Percentiles rank a stretch among this genome's conserved stretches.
Evolutionary conservation across 371 early-diverging fungal genomes (phyloP).

Genomic region (Apophysomyces trapeziformis): DNA sequence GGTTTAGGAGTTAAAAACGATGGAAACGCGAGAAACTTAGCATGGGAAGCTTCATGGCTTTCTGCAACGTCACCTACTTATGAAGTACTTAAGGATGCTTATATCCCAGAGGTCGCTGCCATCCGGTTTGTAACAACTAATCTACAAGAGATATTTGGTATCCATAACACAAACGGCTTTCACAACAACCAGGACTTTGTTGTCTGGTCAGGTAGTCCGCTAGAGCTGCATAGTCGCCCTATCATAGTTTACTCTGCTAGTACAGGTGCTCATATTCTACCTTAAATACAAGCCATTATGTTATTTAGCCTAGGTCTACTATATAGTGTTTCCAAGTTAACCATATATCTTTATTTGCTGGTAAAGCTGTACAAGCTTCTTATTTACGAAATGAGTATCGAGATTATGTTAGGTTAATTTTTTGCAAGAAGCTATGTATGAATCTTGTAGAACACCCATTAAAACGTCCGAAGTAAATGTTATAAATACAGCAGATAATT

Average conservation of each 20-base stretch:
- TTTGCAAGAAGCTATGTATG: too few relatives aligned
- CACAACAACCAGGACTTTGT: constrained; percentile 36
- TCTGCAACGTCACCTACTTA: constrained; percentile 32
- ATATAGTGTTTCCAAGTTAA: too few relatives aligned
- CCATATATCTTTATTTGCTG: too few relatives aligned
- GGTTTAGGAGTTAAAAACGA: constrained; percentile 59
- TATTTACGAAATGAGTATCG: too few relatives aligned
- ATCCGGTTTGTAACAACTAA: constrained; percentile 73
- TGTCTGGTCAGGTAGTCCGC: constrained; percentile 52
- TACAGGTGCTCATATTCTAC: not conserved
- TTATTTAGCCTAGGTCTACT: too few relatives aligned
- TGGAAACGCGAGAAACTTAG: constrained; percentile 61
- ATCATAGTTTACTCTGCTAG: constrained; percentile 30
- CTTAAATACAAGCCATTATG: not conserved
- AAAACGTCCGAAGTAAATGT: too few relatives aligned
- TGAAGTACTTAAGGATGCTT: constrained; percentile 24
- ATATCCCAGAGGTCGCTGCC: constrained; percentile 59
- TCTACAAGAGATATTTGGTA: constrained; percentile 61
- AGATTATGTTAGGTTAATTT: too few relatives aligned
- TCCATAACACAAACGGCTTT: constrained; percentile 16
- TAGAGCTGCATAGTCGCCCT: constrained; percentile 51
- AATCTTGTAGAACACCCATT: too few relatives aligned
- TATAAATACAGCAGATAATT: too few relatives aligned
- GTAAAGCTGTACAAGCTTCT: too few relatives aligned
- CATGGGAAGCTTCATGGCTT: constrained; percentile 78